These are phyloP conservation scores for Dictyostelium discoideum DNA, from an alignment of 78 protist genomes.

Conservation along the genomic window DNA sequence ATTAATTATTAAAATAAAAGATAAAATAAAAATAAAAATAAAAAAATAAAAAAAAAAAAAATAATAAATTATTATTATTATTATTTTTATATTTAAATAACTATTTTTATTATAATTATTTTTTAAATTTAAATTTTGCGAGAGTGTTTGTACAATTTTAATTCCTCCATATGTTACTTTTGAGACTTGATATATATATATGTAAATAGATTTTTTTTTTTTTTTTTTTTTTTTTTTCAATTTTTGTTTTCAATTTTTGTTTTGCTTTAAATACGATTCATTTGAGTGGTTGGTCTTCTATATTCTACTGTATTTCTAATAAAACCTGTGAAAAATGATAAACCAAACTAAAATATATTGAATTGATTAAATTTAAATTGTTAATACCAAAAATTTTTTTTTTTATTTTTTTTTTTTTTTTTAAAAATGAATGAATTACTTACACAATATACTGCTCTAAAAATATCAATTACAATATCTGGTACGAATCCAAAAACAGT, in stretches of 20 bases:
- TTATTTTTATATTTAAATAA: background rate
- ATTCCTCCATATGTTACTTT: background rate
- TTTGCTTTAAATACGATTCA: slow-evolving; percentile 17
- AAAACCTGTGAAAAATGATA: slow-evolving; percentile 53
- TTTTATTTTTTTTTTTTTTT: background rate
- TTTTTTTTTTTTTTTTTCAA: background rate
- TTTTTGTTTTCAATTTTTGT: background rate
- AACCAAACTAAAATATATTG: slow-evolving; percentile 7
- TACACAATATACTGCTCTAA: slow-evolving; percentile 53
- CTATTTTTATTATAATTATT: background rate
- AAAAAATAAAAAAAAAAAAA: background rate
- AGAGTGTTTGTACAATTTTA: background rate
- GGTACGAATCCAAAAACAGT: slow-evolving; percentile 55
- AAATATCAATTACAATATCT: slow-evolving; percentile 27
- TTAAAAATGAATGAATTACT: background rate
- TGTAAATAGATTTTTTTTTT: too few species aligned
- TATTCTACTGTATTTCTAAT: slow-evolving; percentile 55
- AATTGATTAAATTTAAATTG: background rate
- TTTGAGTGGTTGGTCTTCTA: slow-evolving; percentile 39
- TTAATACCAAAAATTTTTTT: background rate
- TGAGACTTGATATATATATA: background rate
- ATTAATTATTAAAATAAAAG: too few species aligned
- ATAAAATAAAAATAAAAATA: background rate
- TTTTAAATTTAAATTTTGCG: background rate
- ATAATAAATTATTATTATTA: background rate